Evolutionary conservation across 495 filamentous ascomycete genomes (phyloP).

Genomic region (Glutinoglossum americanum): DNA sequence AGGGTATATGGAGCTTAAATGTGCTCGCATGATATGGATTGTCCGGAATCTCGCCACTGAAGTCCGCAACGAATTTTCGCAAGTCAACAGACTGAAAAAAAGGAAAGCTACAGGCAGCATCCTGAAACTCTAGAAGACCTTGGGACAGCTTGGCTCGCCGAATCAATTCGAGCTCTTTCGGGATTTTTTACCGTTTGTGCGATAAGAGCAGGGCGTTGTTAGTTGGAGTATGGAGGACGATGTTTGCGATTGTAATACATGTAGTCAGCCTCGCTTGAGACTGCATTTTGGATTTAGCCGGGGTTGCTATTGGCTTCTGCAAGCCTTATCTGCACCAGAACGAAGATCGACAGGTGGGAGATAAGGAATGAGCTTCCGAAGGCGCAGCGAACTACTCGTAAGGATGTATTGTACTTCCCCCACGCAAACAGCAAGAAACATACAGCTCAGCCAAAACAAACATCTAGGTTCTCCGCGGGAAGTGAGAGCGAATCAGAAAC

Average conservation of each 20-base stretch:
- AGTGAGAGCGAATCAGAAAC: too few species aligned
- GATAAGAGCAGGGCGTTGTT: not conserved
- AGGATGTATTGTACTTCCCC: too few species aligned
- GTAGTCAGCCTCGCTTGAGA: not conserved
- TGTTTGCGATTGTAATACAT: not conserved
- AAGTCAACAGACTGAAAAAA: not conserved
- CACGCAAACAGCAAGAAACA: not conserved
- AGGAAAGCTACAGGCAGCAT: not conserved
- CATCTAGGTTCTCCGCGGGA: too few species aligned
- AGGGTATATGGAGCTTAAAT: not conserved
- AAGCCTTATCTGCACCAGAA: not conserved
- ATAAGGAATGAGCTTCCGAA: not conserved
- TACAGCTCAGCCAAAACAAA: not conserved
- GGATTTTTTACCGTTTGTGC: not conserved
- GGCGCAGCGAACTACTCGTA: not conserved
- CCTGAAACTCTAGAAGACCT: not conserved
- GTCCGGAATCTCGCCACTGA: not conserved
- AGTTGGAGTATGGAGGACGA: not conserved
- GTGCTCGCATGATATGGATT: not conserved
- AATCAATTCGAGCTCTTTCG: not conserved
- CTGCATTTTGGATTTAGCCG: not conserved
- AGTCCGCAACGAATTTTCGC: not conserved
- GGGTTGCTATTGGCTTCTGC: not conserved
- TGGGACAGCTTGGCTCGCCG: not conserved
- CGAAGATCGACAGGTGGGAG: not conserved